phyloP scores from a whole-genome alignment of 2,329 filamentous ascomycete species.

The Colletotrichum higginsianum region DNA sequence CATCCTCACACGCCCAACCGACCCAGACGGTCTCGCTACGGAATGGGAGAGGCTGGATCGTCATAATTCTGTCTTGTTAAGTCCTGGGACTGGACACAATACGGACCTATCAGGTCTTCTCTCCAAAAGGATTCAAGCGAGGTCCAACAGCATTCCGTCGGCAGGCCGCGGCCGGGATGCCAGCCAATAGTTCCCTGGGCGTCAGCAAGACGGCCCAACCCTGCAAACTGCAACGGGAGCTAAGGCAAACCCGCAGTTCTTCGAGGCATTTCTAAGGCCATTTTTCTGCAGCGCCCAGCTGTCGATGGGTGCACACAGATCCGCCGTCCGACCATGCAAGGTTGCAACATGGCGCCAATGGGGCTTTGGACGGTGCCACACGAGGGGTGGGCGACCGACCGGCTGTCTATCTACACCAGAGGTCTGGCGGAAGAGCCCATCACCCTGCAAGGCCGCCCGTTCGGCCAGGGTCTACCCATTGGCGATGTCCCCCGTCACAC shows the following conservation, averaged over 20 bases:
- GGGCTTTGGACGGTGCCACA: constrained; percentile 2
- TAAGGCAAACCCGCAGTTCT: constrained; percentile 21
- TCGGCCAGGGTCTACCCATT: constrained; percentile 23
- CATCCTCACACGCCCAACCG: too few relatives aligned
- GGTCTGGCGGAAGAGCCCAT: constrained; percentile 9
- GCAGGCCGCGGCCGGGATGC: constrained; percentile 1
- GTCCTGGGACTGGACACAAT: not conserved
- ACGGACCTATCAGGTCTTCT: not conserved
- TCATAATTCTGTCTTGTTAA: not conserved
- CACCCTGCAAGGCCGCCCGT: constrained; percentile 21
- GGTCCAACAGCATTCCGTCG: not conserved
- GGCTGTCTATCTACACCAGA: not conserved
- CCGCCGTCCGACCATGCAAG: constrained; percentile 13
- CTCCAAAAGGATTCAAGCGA: not conserved
- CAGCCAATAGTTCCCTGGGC: constrained; percentile 27
- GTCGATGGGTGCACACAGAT: constrained; percentile 2
- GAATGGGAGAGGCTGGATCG: not conserved
- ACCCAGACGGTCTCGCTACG: not conserved
- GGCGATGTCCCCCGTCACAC: constrained; percentile 21
- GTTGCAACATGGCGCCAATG: constrained; percentile 14
- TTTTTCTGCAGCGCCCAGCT: not conserved
- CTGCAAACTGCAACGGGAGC: constrained; percentile 29
- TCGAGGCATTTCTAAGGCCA: constrained; percentile 21
- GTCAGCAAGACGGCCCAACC: constrained; percentile 38
- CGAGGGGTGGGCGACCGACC: not conserved